Percentiles rank a stretch among this genome's conserved stretches.
Conservation (phyloP, 2,329 filamentous ascomycete genomes). For the Aureobasidium pullulans region DNA sequence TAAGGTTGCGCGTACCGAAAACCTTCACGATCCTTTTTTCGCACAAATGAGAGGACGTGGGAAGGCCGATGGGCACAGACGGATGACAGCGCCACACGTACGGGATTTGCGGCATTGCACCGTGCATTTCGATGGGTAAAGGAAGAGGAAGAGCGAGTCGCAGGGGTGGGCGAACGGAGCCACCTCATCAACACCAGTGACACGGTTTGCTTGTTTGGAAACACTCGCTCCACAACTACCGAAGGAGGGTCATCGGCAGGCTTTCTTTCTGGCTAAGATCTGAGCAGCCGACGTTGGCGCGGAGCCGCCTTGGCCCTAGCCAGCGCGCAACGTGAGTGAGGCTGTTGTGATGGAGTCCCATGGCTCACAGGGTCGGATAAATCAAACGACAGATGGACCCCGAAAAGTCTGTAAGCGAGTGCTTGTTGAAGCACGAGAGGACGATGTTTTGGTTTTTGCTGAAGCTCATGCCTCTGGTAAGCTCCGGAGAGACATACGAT, state of each 20-base stretch:
- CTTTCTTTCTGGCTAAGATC: conserved; percentile 8
- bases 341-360: not conserved
- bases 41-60: conserved; percentile 6
- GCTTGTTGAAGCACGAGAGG: not conserved
- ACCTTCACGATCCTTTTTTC: conserved; percentile 3
- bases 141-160: not conserved
- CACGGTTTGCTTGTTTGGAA: not conserved
- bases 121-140: not conserved
- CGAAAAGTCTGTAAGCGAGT: conserved; percentile 8
- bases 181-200: conserved; percentile 3
- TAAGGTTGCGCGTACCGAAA: conserved; percentile 14
- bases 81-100: conserved; percentile 1
- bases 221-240: conserved; percentile 8
- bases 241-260: conserved; percentile 2
- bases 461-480: not conserved
- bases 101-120: not conserved
- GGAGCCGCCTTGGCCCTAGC: conserved; percentile 5
- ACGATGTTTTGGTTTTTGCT: not conserved
- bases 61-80: conserved; percentile 8
- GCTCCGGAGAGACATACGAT: not conserved
- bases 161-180: not conserved
- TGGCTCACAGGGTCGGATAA: conserved; percentile 3
- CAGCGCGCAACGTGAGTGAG: not conserved
- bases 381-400: not conserved
- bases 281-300: not conserved